Percentiles rank a stretch among this genome's conserved stretches.
These are phyloP conservation scores for Cutaneotrichosporon sp. DNA, from an alignment of 1,284 basidiomycete genomes.

Conservation along the genomic window DNA sequence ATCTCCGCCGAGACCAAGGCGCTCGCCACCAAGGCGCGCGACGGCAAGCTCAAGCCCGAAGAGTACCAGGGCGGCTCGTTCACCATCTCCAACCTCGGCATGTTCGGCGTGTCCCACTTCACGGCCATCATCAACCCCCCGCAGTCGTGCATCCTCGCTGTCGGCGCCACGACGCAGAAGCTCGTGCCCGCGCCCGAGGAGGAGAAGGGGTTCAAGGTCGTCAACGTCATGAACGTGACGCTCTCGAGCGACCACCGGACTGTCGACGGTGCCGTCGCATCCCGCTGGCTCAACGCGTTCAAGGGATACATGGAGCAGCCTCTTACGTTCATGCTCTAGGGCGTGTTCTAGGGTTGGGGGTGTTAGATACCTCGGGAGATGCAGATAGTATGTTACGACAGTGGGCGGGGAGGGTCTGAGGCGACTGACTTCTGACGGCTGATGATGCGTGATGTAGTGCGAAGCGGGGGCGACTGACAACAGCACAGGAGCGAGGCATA, in stretches of 20 bases:
- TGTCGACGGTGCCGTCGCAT: constrained; percentile 90
- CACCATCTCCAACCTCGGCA: constrained; percentile 99
- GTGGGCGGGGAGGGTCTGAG: too few species aligned
- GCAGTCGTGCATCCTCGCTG: constrained; percentile 95
- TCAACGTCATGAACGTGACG: constrained; percentile 93
- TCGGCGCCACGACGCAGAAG: constrained; percentile 83
- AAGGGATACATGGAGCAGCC: constrained; percentile 98
- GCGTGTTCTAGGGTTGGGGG: too few species aligned
- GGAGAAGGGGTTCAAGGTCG: constrained; percentile 89
- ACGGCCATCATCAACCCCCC: constrained; percentile 99
- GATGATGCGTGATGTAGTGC: too few species aligned
- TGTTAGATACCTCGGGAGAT: background rate
- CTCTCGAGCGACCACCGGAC: constrained; percentile 93
- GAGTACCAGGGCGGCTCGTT: constrained; percentile 99
- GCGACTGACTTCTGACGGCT: background rate
- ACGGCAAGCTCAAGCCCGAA: constrained; percentile 90
- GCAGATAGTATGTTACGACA: background rate
- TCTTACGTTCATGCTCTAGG: constrained; percentile 81
- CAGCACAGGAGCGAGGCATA: too few species aligned
- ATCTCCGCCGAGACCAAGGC: constrained; percentile 92
- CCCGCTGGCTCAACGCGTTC: constrained; percentile 89
- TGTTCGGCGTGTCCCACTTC: constrained; percentile 94
- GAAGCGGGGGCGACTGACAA: background rate
- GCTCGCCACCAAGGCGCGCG: constrained; percentile 91
- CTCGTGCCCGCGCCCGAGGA: constrained; percentile 77